Evolutionary conservation across 2,329 filamentous ascomycete species (phyloP).

Genomic region (Ustilaginoidea virens): DNA sequence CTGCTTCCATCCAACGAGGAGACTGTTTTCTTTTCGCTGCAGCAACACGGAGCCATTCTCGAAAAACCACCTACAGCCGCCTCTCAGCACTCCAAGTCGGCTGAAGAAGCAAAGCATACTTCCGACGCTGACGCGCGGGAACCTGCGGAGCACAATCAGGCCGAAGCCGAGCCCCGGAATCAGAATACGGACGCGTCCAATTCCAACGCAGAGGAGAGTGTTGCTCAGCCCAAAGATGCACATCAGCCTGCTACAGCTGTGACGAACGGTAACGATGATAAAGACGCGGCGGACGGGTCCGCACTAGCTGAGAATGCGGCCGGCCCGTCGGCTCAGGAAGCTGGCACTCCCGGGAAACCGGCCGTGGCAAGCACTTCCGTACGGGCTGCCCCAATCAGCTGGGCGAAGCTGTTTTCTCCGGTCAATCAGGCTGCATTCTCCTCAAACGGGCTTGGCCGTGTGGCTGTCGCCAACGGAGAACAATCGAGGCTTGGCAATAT

Average conservation of each 20-base stretch:
- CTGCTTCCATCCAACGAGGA: conserved; percentile 19
- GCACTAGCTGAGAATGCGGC: conserved; percentile 12
- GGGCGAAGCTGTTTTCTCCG: conserved; percentile 24
- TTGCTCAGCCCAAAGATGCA: neutral
- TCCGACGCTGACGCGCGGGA: no score
- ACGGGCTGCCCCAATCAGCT: conserved; percentile 20
- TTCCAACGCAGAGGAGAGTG: neutral
- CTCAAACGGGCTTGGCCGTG: conserved; percentile 12
- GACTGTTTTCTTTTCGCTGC: conserved; percentile 26
- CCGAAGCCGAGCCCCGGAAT: neutral
- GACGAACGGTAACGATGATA: no score
- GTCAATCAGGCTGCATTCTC: conserved; percentile 9
- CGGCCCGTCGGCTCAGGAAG: conserved; percentile 7
- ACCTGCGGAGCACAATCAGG: neutral
- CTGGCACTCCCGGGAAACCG: conserved; percentile 7
- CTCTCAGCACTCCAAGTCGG: neutral
- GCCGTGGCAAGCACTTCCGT: conserved; percentile 10
- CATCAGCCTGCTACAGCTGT: neutral
- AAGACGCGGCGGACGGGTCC: no score
- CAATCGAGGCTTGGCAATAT: conserved; percentile 6
- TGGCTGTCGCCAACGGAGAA: conserved; percentile 12
- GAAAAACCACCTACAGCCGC: conserved; percentile 6
- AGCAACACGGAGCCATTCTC: conserved; percentile 18
- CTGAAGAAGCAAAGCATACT: no score
- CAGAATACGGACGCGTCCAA: neutral